Base-by-base conservation (phyloP, 179 eudicot species). In the Sideroxylon spinosum region DNA sequence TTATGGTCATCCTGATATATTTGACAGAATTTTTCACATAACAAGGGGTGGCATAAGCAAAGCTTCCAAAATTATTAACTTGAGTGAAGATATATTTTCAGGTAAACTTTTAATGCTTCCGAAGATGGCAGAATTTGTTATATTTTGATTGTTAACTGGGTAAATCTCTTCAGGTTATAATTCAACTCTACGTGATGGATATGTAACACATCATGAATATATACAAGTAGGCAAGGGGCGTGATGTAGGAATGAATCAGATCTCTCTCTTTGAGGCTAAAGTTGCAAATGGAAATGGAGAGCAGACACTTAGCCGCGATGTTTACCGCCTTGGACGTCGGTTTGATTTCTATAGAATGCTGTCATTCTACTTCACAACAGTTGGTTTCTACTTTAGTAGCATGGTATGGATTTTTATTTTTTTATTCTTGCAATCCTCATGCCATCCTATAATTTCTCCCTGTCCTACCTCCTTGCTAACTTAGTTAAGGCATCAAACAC, bases 181-280 rank as follows among this genome's bases (percentile, higher is more conserved):
- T 83, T 94, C 98, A 71, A 91, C 91, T 69, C 81, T 91, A 73
- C 86, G 98, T 22, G 91, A 93, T 62, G 98, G 98, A 71, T 90
- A 79, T 81, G 87, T 94, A 71, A 94, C 98, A 70, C 97, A 94
- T 81, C 96, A 94, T 50, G 98, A 94, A 83, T 94, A 94, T 83
- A 92, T 94, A 79, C 98, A 94, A 83, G 98, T 93, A 49, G 98
- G 98, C 68, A 94, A 94, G 87, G 98, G 98, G 44, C 88, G 98
- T 78, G 98, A 94, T 79, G 98, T 94, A 44, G 98, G 98, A 53
- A 88, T 94, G 93, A 94, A 91, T 84, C 98, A 88, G 71, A 87
- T 90, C 68, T 90, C 93, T 28, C 79, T 79, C 10, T 88, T 90
- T 79, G 93, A 90, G 85, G 91, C 91, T 32, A 90, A 90, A 81